Base-by-base conservation (phyloP, 2,329 filamentous ascomycete genomes). In the Fusarium sambucinum region DNA sequence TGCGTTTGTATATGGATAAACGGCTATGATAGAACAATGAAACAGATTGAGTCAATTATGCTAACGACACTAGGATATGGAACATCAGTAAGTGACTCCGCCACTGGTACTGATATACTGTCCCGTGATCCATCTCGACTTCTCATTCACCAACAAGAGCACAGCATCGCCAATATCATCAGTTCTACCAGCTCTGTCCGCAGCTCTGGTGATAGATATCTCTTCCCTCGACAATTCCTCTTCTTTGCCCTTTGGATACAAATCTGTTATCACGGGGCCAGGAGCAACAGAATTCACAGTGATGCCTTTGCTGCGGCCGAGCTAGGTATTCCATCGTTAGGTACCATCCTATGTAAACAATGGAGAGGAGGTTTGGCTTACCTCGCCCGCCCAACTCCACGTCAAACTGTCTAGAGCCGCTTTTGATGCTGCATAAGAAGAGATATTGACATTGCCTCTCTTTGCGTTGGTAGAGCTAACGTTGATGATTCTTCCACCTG, bases 251-350 rank as follows among this genome's bases (percentile, higher is more conserved):
- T 59, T 38, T 0, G 70, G 70, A 50, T 66, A 63, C 2, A 72
- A 55, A 8, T 82, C 80, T 2, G 82, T 83, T 1, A 40, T 48
- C 1, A 79, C 77, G 1, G 79, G 78, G 0, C 82, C 82, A 0
- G 81, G 82, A 1, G 77, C 77, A 10, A 83, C 68, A 2, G 80
- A 78, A 50, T 83, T 84, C 38, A 83, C 76, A 0, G 81, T 83
- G 54, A 84, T 80, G 16, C 81, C 80, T 40, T 75, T 74, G 21
- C 73, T 76, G 0, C 70, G 66, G 2, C 80, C 80, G 16, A 80
- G 72, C 73, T 80, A 16, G 2, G n/a, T n/a, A n/a, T n/a, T n/a
- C n/a, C n/a, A n/a, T n/a, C n/a, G n/a, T n/a, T n/a, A n/a, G n/a
- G n/a, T n/a, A n/a, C n/a, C n/a, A n/a, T n/a, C n/a, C n/a, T n/a